phyloP scores from a whole-genome alignment of 2,329 filamentous ascomycete species.

The Tolypocladium endophyticum region DNA sequence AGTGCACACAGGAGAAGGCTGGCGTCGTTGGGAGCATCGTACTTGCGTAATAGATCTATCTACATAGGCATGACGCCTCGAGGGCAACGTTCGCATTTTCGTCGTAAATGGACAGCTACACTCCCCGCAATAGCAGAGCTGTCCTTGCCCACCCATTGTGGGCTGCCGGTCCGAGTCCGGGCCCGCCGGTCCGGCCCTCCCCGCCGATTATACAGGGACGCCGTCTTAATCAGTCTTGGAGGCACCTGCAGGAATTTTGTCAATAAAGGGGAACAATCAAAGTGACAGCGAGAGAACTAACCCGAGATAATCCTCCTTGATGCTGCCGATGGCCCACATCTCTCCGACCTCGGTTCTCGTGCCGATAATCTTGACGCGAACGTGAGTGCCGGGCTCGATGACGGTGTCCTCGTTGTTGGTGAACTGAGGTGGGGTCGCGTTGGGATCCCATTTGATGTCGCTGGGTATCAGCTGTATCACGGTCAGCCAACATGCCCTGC shows the following conservation, averaged over 20 bases:
- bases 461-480: conserved; percentile 67
- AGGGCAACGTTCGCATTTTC: neutral
- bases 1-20: neutral
- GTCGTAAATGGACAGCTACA: neutral
- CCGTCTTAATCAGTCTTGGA: conserved; percentile 8
- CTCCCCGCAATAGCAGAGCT: neutral
- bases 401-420: conserved; percentile 90
- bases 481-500: neutral
- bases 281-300: conserved; percentile 20
- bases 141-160: neutral
- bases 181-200: neutral
- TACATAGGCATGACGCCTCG: neutral
- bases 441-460: conserved; percentile 89
- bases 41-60: neutral
- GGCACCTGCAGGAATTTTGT: conserved; percentile 12
- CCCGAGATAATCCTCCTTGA: conserved; percentile 75
- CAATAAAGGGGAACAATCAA: conserved; percentile 1
- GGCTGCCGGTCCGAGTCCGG: neutral
- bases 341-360: conserved; percentile 86
- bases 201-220: too few species aligned
- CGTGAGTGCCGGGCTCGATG: conserved; percentile 87
- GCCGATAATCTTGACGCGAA: conserved; percentile 90
- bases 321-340: conserved; percentile 95
- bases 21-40: neutral
- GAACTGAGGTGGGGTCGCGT: conserved; percentile 92